Evolutionary conservation across 2,329 filamentous ascomycete genomes (phyloP).

Genomic region (Fusarium coffeatum): DNA sequence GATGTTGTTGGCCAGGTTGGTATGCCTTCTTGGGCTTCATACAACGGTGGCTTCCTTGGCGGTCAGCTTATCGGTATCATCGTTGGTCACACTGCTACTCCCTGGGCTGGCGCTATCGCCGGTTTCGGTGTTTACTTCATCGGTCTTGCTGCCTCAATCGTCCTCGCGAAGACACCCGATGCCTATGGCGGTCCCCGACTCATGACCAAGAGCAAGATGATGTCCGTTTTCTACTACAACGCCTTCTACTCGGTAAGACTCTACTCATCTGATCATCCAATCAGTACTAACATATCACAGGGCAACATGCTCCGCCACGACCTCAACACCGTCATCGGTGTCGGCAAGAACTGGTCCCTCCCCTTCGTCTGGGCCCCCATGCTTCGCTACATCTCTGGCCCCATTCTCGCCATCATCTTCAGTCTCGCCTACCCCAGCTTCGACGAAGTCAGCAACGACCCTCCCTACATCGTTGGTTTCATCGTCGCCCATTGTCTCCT

Average conservation of each 20-base stretch:
- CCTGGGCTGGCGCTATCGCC: background rate
- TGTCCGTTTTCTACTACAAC: background rate
- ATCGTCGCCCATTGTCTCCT: accelerated
- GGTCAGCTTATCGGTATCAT: background rate
- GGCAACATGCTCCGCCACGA: background rate
- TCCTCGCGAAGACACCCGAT: background rate
- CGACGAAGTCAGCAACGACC: background rate
- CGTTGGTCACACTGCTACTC: background rate
- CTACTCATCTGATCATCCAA: accelerated
- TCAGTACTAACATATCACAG: accelerated
- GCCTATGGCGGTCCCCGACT: background rate
- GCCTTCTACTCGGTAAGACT: background rate
- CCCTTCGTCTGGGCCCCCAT: background rate
- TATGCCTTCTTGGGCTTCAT: background rate
- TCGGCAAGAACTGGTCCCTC: background rate
- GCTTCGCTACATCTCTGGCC: background rate
- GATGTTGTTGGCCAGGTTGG: background rate
- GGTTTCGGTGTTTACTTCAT: background rate
- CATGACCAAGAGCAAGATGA: background rate
- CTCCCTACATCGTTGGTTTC: background rate
- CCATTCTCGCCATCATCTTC: background rate
- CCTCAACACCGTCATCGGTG: background rate
- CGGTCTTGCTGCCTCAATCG: background rate
- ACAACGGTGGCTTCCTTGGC: background rate
- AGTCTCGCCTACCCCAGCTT: background rate